Evolutionary conservation across 352 stramenopile species (phyloP).

Genomic region (Globisporangium mamillatum): DNA sequence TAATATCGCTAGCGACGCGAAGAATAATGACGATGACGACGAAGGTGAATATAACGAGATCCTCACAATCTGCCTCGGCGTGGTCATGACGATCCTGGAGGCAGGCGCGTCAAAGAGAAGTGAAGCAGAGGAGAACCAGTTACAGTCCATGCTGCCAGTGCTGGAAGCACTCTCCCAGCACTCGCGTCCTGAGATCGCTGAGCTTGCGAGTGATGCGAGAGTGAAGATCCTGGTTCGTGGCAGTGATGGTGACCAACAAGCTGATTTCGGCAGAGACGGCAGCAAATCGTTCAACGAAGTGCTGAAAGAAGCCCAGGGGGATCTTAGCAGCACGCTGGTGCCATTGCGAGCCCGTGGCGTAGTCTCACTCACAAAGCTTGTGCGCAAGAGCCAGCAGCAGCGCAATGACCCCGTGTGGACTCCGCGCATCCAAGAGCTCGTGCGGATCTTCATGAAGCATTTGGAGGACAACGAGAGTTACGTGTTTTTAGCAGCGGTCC

Average conservation of each 20-base stretch:
- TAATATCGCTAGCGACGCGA: background rate
- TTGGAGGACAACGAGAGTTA: constrained; percentile 78
- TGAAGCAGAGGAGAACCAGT: constrained; percentile 50
- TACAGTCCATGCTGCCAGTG: constrained; percentile 60
- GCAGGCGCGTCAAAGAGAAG: constrained; percentile 47
- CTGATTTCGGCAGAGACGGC: background rate
- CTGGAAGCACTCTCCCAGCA: constrained; percentile 58
- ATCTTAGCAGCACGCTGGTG: constrained; percentile 62
- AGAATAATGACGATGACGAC: constrained; percentile 23
- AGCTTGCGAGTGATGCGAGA: constrained; percentile 63
- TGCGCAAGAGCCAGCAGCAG: constrained; percentile 53
- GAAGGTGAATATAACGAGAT: constrained; percentile 66
- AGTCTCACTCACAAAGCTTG: constrained; percentile 72
- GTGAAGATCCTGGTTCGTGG: constrained; percentile 62
- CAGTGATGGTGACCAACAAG: background rate
- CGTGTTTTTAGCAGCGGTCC: constrained; percentile 79
- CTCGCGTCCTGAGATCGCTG: constrained; percentile 55
- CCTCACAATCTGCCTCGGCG: constrained; percentile 70
- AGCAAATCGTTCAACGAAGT: constrained; percentile 49
- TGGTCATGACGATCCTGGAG: constrained; percentile 80
- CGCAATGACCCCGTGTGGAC: constrained; percentile 41
- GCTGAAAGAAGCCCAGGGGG: constrained; percentile 47
- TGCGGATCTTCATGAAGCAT: constrained; percentile 58
- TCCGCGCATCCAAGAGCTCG: constrained; percentile 43
- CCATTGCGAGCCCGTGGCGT: constrained; percentile 72